Base-by-base conservation (phyloP, 441 rosid species). In the Lagerstroemia fauriei region DNA sequence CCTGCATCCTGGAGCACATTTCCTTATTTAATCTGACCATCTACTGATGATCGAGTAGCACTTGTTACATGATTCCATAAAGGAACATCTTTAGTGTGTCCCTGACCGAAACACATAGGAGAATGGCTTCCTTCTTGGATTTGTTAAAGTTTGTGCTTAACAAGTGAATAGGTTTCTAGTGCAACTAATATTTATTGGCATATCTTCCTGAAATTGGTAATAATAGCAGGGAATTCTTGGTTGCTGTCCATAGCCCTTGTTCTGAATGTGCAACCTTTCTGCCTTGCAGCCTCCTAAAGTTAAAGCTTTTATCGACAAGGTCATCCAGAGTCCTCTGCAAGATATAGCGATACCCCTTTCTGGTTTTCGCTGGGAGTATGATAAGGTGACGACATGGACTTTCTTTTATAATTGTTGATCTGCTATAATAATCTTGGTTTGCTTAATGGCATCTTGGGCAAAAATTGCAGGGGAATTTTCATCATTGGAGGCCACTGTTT, bases 321-420 rank as follows among this genome's bases (percentile, higher is more conserved):
- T 96, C 84, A 95, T 96, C 76, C 96, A 96, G 87, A 92, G 98
- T 90, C 99, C 99, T 27, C 86, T 96, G 78, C 96, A 93, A 85
- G 99, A 96, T 87, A 93, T 96, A 86, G 98, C 95, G 50, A 92
- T 96, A 89, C 98, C 98, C 85, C 98, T 96, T 81, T 96, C 98
- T 63, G 98, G 98, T 84, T 96, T 95, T 86, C 95, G 82, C 44
- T 96, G 99, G 99, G 97, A 95, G 88, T 94, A 90, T 85, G 91
- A 85, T 86, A 96, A 96, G 98, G 99, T 96, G 84, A 89, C 71
- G 38, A 12, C 66, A 4, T 65, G 32, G 48, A 66, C 22, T 50
- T 83, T 82, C 14, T 83, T 48, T 65, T 47, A 78, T 79, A 38
- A 83, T 24, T 44, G 46, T 41, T 81, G 82, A 66, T 46, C 59